Percentiles rank a stretch among this genome's conserved stretches.
phyloP scores from a whole-genome alignment of 768 basidiomycete genomes.

The Lactarius deliciosus region DNA sequence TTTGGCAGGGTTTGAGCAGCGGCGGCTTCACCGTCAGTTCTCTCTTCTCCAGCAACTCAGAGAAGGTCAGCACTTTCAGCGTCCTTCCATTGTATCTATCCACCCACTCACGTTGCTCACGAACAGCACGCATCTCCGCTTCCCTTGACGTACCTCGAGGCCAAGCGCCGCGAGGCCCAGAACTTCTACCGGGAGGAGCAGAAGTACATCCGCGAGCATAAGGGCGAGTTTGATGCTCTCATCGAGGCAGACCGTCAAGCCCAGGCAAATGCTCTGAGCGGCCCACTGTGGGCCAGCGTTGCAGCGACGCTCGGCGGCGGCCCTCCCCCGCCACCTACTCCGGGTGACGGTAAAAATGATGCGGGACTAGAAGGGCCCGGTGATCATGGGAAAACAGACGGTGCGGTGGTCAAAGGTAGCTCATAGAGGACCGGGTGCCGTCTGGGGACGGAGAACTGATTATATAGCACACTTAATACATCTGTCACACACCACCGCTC shows the following conservation, averaged over 20 bases:
- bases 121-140: slow-evolving; percentile 37
- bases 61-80: slow-evolving; percentile 34
- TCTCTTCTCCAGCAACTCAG: slow-evolving; percentile 41
- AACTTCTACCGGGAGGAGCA: slow-evolving; percentile 52
- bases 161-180: slow-evolving; percentile 52
- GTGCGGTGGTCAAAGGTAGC: neutral
- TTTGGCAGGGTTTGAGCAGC: slow-evolving; percentile 36
- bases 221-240: slow-evolving; percentile 48
- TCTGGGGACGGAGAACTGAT: neutral
- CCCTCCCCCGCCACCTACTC: slow-evolving; percentile 19
- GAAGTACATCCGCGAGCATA: slow-evolving; percentile 51
- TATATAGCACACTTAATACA: slow-evolving; percentile 20
- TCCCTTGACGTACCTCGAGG: slow-evolving; percentile 53
- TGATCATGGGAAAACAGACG: slow-evolving; percentile 8
- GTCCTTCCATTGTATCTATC: neutral
- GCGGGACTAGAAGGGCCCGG: neutral
- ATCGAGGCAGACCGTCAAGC: slow-evolving; percentile 54
- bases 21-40: slow-evolving; percentile 47
- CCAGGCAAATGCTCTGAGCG: slow-evolving; percentile 48
- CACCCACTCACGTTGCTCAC: neutral
- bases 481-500: neutral
- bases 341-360: slow-evolving; percentile 12
- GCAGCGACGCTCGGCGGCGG: slow-evolving; percentile 23
- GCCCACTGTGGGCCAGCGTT: slow-evolving; percentile 36
- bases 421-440: slow-evolving; percentile 12